Percentiles rank a stretch among this genome's conserved stretches.
Conservation (phyloP, 768 basidiomycete species). For the Agaricus subrufescens region DNA sequence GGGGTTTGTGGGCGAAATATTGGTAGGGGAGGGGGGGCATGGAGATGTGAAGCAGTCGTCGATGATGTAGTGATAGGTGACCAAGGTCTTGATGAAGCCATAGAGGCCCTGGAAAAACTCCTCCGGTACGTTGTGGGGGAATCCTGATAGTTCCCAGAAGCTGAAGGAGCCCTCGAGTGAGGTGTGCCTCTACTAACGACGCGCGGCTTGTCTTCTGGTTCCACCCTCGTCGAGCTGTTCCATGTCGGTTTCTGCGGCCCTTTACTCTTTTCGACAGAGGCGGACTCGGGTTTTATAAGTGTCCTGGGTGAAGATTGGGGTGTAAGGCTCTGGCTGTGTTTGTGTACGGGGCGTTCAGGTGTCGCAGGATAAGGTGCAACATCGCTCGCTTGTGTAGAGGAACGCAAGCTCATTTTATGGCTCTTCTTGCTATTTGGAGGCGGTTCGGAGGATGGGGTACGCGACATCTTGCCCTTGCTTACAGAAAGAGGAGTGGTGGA, state of each 20-base stretch:
- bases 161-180: slow-evolving; percentile 47
- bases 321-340: slow-evolving; percentile 65
- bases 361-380: slow-evolving; percentile 33
- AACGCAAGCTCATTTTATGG: slow-evolving; percentile 62
- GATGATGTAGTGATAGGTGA: slow-evolving; percentile 74
- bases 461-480: slow-evolving; percentile 39
- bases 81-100: slow-evolving; percentile 78
- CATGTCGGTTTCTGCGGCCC: slow-evolving; percentile 47
- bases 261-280: background rate
- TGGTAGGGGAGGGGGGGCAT: slow-evolving; percentile 6
- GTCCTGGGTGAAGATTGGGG: slow-evolving; percentile 62
- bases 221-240: slow-evolving; percentile 82
- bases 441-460: slow-evolving; percentile 54
- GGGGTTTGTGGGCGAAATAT: slow-evolving; percentile 54
- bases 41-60: slow-evolving; percentile 53
- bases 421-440: slow-evolving; percentile 37
- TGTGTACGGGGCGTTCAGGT: slow-evolving; percentile 58
- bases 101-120: slow-evolving; percentile 69
- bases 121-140: slow-evolving; percentile 51
- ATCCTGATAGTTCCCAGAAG: slow-evolving; percentile 35
- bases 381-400: slow-evolving; percentile 34
- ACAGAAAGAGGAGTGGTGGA: slow-evolving; percentile 29
- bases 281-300: slow-evolving; percentile 23
- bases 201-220: slow-evolving; percentile 41
- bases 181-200: slow-evolving; percentile 43